Conservation (phyloP, 352 stramenopile species). For the Globisporangium abappressorium region DNA sequence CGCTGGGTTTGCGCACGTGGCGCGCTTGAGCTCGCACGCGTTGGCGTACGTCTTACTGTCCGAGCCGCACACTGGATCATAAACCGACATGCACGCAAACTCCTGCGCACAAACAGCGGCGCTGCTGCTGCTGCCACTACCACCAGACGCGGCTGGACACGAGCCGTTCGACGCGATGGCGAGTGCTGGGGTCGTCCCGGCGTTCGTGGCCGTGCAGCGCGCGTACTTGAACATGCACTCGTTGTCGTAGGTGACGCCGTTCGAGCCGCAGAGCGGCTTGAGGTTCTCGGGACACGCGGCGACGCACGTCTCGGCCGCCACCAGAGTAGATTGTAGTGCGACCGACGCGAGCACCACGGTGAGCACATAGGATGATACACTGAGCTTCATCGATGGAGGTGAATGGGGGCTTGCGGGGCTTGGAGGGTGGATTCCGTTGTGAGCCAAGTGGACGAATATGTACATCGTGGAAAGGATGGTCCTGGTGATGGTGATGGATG, state of each 20-base stretch:
- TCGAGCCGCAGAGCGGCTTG: conserved; percentile 2
- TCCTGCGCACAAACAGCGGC: too few relatives aligned
- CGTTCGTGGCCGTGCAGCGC: too few relatives aligned
- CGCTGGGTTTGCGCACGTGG: conserved; percentile 2
- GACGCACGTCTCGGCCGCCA: conserved; percentile 3
- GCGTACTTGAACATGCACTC: neutral
- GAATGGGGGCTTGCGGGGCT: neutral
- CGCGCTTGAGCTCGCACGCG: conserved; percentile 11
- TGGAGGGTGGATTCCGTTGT: neutral
- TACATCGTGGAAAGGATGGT: neutral
- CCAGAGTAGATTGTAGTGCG: neutral
- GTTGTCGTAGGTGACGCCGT: conserved; percentile 1
- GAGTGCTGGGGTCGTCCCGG: too few relatives aligned
- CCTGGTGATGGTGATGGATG: neutral
- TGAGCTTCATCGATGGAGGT: conserved; percentile 2
- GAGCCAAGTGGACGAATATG: neutral
- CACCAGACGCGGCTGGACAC: too few relatives aligned
- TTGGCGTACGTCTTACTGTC: conserved; percentile 25
- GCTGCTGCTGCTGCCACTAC: too few relatives aligned
- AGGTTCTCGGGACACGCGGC: conserved; percentile 8
- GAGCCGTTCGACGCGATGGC: too few relatives aligned
- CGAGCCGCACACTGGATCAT: conserved; percentile 17
- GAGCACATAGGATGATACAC: neutral
- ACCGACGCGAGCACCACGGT: neutral
- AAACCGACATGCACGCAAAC: too few relatives aligned